A percentile compares a stretch with the other conserved stretches of the same genome.
phyloP scores from a whole-genome alignment of 371 early-diverging fungal species.

The Mucor plumbeus region DNA sequence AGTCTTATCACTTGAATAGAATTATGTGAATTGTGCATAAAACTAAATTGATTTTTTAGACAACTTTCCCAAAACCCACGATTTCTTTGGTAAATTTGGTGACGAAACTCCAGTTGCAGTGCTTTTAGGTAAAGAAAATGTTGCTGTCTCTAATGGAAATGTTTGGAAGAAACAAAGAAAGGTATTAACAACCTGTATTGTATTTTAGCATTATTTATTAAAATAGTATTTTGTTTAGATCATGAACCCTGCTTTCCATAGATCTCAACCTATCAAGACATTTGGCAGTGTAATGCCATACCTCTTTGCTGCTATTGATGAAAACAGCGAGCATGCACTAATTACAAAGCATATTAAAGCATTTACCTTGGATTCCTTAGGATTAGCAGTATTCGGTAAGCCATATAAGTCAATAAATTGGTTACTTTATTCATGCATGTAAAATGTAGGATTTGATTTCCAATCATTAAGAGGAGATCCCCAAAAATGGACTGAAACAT shows the following conservation, averaged over 20 bases:
- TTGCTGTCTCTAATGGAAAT: slow-evolving; percentile 41
- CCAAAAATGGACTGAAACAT: slow-evolving; percentile 36
- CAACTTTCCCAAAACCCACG: slow-evolving; percentile 18
- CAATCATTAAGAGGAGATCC: slow-evolving; percentile 30
- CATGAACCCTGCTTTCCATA: slow-evolving; percentile 49
- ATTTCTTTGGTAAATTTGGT: slow-evolving; percentile 13
- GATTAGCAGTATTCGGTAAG: slow-evolving; percentile 43
- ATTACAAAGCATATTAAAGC: slow-evolving; percentile 24
- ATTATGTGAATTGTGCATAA: not conserved
- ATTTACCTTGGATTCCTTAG: slow-evolving; percentile 44
- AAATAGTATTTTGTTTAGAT: slow-evolving; percentile 5
- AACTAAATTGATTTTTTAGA: slow-evolving; percentile 1
- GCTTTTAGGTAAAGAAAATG: slow-evolving; percentile 37
- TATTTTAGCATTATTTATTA: not conserved
- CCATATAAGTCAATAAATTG: not conserved
- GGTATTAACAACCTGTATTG: slow-evolving; percentile 18
- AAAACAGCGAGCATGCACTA: slow-evolving; percentile 10
- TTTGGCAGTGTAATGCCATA: slow-evolving; percentile 31
- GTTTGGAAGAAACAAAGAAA: slow-evolving; percentile 45
- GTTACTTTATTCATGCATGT: not conserved
- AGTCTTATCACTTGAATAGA: not conserved
- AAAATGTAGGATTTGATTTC: slow-evolving; percentile 39
- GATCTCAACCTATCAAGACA: slow-evolving; percentile 36
- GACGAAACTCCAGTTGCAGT: slow-evolving; percentile 16
- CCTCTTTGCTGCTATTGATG: slow-evolving; percentile 29